These are phyloP conservation scores for Mortierella sp. DNA, from an alignment of 371 early-diverging fungal species.

Conservation along the genomic window DNA sequence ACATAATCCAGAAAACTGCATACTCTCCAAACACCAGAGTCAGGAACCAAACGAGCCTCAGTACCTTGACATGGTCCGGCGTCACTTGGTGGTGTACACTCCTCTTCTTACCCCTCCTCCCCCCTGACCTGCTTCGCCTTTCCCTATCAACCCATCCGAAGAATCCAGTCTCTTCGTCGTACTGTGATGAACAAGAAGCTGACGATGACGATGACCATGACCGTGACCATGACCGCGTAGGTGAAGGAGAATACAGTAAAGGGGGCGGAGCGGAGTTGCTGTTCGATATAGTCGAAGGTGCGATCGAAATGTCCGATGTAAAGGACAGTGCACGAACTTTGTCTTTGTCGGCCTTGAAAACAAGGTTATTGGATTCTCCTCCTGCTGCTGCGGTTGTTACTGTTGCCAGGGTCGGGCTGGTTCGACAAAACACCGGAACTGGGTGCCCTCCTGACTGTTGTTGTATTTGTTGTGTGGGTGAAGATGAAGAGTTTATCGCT, in stretches of 20 bases:
- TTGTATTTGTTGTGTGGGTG: neutral
- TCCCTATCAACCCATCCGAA: neutral
- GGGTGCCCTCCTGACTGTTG: neutral
- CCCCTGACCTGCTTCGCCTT: neutral
- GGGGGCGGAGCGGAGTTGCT: neutral
- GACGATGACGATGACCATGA: neutral
- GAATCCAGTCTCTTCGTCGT: neutral
- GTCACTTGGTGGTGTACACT: neutral
- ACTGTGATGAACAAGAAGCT: neutral
- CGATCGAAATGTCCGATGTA: neutral
- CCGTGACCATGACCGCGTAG: neutral
- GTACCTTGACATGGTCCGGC: neutral
- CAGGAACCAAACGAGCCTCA: conserved; percentile 9
- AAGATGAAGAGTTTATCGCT: no score
- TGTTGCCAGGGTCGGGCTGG: neutral
- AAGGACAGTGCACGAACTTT: neutral
- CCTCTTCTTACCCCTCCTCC: neutral
- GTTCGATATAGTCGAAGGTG: neutral
- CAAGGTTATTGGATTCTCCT: neutral
- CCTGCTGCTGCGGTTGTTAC: neutral
- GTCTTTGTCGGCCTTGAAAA: neutral
- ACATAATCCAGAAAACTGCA: conserved; percentile 4
- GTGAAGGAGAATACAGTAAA: neutral
- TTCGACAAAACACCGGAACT: neutral
- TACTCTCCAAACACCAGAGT: conserved; percentile 10